Evolutionary conservation across 2,329 filamentous ascomycete genomes (phyloP).

Genomic region (Sporothrix pallida): DNA sequence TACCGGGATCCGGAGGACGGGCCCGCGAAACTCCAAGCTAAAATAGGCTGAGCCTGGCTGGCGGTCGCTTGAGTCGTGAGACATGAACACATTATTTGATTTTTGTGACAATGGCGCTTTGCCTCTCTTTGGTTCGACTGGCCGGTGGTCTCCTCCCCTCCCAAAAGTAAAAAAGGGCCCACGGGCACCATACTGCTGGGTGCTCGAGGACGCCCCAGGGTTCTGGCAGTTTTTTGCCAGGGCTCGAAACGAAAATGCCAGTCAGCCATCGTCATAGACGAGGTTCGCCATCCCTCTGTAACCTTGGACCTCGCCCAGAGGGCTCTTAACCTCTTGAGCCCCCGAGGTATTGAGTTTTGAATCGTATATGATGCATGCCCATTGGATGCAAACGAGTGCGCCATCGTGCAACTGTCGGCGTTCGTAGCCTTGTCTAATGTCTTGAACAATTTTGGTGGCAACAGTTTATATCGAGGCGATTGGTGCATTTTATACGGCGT

Average conservation of each 20-base stretch:
- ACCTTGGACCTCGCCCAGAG: background rate
- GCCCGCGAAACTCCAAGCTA: constrained; percentile 5
- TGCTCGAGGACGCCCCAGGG: no score
- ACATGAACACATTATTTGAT: background rate
- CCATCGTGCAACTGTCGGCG: background rate
- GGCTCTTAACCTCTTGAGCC: background rate
- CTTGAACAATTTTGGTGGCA: background rate
- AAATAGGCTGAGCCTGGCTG: constrained; percentile 1
- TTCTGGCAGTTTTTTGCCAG: background rate
- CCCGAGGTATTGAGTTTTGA: background rate
- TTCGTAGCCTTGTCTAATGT: background rate
- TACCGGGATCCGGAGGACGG: constrained; percentile 10
- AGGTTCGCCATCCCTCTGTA: background rate
- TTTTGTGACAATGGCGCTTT: background rate
- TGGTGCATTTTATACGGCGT: background rate
- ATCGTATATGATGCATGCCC: background rate
- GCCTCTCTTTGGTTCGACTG: background rate
- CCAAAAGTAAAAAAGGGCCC: background rate
- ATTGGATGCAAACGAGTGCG: background rate
- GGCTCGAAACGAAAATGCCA: background rate
- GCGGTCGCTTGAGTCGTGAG: background rate
- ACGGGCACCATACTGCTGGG: background rate
- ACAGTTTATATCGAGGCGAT: background rate
- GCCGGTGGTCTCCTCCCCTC: background rate
- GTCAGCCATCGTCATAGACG: background rate